Evolutionary conservation across 1,284 basidiomycete species (phyloP), one percentile per base, ranked within the genome.

Genomic region (Pyrrhoderma noxium): DNA sequence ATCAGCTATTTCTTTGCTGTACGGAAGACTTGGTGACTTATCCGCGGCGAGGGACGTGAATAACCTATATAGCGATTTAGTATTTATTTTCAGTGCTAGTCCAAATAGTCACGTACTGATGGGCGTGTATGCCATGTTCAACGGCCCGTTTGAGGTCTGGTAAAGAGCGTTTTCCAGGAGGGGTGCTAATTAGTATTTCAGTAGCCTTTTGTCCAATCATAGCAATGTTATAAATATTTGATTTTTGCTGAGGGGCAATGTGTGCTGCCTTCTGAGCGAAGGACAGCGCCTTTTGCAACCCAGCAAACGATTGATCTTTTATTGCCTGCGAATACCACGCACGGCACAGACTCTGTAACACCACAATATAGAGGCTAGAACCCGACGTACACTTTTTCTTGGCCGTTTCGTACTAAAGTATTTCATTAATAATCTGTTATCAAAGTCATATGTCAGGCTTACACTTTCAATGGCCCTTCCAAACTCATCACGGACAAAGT

Each of bases 151-250:
- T 75, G 40, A 97, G 73, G 58, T 95, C 91, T 51, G 79, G 79
- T 7, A 93, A 71, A 1, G 84, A 81, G 16, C 94, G 82, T 62
- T 90, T 91, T 13, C 80, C 72, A 0, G 85, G 76, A 1, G 76
- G 74, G 18, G 93, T 69, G 1, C 80, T 75, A 56, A 93, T 82
- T 45, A 96, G 69, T 70, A 96, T 77, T 65, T 96, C 92, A 0
- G 90, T 88, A 0, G 89, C 85, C 67, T 95, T 95, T 66, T 97
- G 93, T 66, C 93, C 84, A 35, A 97, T 91, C 85, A 96, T 93
- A 49, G 93, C 93, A 61, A 96, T 89, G 65, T 97, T 97, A 70
- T 94, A 97, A 39, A 89, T 58, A 47, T 88, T 84, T 3, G 89
- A 88, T 61, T 93, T 92, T 70, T 97, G 93, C 52, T 74, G 77